Percentiles rank a stretch among this genome's conserved stretches.
These are phyloP conservation scores for Omphalea diandra DNA, from an alignment of 441 rosid genomes.

Conservation along the genomic window DNA sequence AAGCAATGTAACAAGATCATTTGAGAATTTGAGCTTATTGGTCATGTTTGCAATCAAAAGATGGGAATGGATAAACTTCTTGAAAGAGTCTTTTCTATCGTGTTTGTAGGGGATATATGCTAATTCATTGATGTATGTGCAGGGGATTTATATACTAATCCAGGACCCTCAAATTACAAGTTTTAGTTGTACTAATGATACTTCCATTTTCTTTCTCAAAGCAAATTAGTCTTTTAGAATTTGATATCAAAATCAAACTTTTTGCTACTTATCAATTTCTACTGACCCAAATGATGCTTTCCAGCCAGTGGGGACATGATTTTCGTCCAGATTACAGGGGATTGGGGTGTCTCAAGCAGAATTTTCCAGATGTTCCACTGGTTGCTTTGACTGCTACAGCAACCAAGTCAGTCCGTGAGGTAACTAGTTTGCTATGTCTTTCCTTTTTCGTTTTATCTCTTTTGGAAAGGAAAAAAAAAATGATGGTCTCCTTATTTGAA, in stretches of 20 bases:
- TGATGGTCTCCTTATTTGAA: conserved; percentile 16
- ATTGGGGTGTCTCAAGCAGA: conserved; percentile 83
- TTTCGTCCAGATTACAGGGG: conserved; percentile 92
- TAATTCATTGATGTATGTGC: neutral
- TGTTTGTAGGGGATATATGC: too few relatives aligned
- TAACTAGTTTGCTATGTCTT: conserved; percentile 22
- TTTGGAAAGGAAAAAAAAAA: neutral
- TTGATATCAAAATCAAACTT: conserved; percentile 4
- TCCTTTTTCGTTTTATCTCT: neutral
- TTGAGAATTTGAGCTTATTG: too few relatives aligned
- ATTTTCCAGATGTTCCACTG: conserved; percentile 70
- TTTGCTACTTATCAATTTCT: too few relatives aligned
- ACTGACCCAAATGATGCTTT: conserved; percentile 19
- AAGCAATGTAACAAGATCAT: neutral
- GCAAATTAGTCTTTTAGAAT: conserved; percentile 2
- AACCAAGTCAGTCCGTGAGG: conserved; percentile 81
- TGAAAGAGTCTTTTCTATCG: neutral
- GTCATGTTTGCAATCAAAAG: neutral
- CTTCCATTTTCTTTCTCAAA: neutral
- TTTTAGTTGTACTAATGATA: neutral
- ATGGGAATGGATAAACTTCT: neutral
- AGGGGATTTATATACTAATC: neutral
- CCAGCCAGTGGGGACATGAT: conserved; percentile 99
- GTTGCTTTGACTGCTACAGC: conserved; percentile 97
- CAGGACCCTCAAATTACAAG: too few relatives aligned